Percentiles rank a stretch among this genome's conserved stretches.
Evolutionary conservation across 2,329 filamentous ascomycete species (phyloP).

Genomic region (Chrysosphaeria jannelii): DNA sequence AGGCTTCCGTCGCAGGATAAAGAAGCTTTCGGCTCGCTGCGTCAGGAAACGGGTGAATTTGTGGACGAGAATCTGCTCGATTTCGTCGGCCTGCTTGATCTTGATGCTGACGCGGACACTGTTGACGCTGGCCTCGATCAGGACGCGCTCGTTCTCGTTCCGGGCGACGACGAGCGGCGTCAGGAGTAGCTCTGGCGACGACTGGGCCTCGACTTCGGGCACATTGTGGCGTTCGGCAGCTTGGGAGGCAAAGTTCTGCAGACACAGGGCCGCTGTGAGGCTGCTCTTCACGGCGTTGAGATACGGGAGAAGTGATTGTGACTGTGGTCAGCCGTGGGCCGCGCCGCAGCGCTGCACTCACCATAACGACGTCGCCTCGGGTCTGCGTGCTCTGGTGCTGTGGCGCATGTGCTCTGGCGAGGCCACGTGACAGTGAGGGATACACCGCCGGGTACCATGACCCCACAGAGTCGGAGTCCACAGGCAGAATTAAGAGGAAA

Average conservation of each 20-base stretch:
- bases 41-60: constrained; percentile 96
- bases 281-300: constrained; percentile 87
- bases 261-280: constrained; percentile 71
- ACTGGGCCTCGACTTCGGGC: constrained; percentile 79
- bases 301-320: constrained; percentile 89
- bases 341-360: too few relatives aligned
- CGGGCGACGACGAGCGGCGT: constrained; percentile 73
- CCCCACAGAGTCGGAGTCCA: too few relatives aligned
- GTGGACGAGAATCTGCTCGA: constrained; percentile 90
- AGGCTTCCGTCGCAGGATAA: constrained; percentile 80
- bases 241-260: constrained; percentile 94
- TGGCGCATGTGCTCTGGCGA: too few relatives aligned
- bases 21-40: constrained; percentile 87
- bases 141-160: constrained; percentile 89
- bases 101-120: constrained; percentile 91
- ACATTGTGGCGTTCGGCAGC: constrained; percentile 93
- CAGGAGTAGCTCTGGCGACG: constrained; percentile 76
- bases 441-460: too few relatives aligned
- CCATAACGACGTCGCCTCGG: too few relatives aligned
- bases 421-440: too few relatives aligned
- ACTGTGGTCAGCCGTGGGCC: too few relatives aligned
- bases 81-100: constrained; percentile 98
- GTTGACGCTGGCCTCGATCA: constrained; percentile 93
- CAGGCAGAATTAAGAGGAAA: too few relatives aligned
- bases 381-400: too few relatives aligned